Base-by-base conservation (phyloP, 768 basidiomycete species). In the Collybia sp. region DNA sequence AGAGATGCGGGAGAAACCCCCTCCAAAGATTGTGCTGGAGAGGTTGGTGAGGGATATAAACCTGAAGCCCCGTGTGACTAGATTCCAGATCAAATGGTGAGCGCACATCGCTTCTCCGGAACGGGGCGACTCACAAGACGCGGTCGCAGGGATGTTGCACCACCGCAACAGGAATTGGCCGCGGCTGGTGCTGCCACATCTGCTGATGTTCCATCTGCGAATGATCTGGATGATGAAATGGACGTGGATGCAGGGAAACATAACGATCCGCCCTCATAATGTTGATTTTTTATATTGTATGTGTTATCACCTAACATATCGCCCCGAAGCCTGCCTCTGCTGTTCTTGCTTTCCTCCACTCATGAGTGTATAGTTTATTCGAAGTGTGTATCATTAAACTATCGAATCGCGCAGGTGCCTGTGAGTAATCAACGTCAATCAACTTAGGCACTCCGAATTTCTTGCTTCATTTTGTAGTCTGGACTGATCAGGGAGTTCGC, bases 21-120 rank as follows among this genome's bases (percentile, higher is more conserved):
- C 89, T 6, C 51, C 62, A 18, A 72, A 76, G 46, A 88, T 92
- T 43, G 65, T 80, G 58, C 88, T 93, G 60, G 87, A 93, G 18
- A 71, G 82, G 38, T 68, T 99, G 20, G 80, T 89, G 50, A 75
- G 96, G 52, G 91, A 94, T 57, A 85, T 97, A 62, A 93, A 83
- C 53, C 75, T 83, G 42, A 97, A 96, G 58, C 93, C 93, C 30
- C 76, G 94, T 40, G 96, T 99, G 32, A 99, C 96, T 42, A 76
- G 94, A 42, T 91, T 90, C 57, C 87, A 90, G 60, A 91, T 91
- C 51, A 88, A 87, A 67, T 91, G 88, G 88, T 85, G 49, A 12
- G 85, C 64, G 25, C 12, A n/a, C 2, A 20, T 31, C 9, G 31
- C 18, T 43, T 32, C 37, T 41, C 6, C 17, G 35, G 6, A 13